A percentile compares a stretch with the other conserved stretches of the same genome.
Conservation (phyloP, 2,329 filamentous ascomycete species). For the Massarina eburnea region DNA sequence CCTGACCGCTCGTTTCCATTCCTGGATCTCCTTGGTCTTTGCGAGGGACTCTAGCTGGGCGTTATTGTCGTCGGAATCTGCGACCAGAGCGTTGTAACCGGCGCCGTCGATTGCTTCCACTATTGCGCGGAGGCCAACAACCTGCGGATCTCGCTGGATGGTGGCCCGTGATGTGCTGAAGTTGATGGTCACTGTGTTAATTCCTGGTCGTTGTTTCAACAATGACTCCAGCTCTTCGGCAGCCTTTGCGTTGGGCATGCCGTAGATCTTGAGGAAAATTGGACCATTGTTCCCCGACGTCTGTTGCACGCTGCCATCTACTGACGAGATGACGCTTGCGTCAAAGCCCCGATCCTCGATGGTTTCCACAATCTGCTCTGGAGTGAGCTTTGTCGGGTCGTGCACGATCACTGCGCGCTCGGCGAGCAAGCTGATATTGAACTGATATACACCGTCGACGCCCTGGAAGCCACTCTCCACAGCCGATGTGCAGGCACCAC, state of each 20-base stretch:
- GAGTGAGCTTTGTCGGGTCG: constrained; percentile 68
- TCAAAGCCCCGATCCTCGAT: constrained; percentile 93
- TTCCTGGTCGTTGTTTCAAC: constrained; percentile 66
- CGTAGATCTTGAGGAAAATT: constrained; percentile 82
- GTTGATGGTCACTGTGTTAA: constrained; percentile 73
- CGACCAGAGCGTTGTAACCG: constrained; percentile 85
- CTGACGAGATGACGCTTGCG: constrained; percentile 77
- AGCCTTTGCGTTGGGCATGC: constrained; percentile 69
- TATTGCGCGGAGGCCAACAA: constrained; percentile 77
- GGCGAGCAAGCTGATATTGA: constrained; percentile 92
- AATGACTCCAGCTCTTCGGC: constrained; percentile 71
- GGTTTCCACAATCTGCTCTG: constrained; percentile 75
- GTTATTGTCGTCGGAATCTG: constrained; percentile 93
- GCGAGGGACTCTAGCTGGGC: constrained; percentile 93
- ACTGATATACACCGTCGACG: constrained; percentile 76
- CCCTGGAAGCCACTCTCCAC: constrained; percentile 80
- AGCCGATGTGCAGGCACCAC: constrained; percentile 91
- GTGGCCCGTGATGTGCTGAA: constrained; percentile 73
- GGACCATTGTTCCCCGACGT: constrained; percentile 60
- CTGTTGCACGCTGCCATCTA: constrained; percentile 58
- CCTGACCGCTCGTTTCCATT: constrained; percentile 83
- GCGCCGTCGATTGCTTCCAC: constrained; percentile 80
- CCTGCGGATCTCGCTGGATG: constrained; percentile 69
- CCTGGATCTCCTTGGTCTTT: constrained; percentile 93
- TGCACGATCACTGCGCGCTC: constrained; percentile 89